phyloP scores from a whole-genome alignment of 495 filamentous ascomycete genomes.

The Penicillium desertorum region DNA sequence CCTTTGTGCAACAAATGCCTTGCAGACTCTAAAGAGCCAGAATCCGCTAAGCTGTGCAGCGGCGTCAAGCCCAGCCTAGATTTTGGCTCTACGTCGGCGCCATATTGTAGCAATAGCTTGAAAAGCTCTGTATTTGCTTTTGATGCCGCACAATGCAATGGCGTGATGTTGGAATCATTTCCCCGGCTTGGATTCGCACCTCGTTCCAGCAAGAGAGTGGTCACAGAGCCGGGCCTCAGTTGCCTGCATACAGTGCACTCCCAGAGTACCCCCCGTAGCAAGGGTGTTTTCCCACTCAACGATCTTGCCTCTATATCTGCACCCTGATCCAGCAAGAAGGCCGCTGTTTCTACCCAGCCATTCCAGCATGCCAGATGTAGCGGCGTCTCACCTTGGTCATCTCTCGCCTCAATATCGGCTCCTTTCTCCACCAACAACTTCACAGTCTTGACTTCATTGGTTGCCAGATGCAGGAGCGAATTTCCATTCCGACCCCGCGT shows the following conservation, averaged over 20 bases:
- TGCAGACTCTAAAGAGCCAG: not conserved
- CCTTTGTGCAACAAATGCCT: not conserved
- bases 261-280: not conserved
- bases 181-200: not conserved
- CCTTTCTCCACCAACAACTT: slow-evolving; percentile 8
- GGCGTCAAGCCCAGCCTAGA: not conserved
- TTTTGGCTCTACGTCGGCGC: not conserved
- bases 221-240: not conserved
- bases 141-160: not conserved
- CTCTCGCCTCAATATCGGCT: not conserved
- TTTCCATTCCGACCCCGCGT: not conserved
- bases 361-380: slow-evolving; percentile 1
- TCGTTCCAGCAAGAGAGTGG: not conserved
- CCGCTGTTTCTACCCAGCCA: not conserved
- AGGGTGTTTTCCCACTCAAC: not conserved
- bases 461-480: not conserved
- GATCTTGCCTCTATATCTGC: slow-evolving; percentile 5
- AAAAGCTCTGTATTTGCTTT: not conserved
- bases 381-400: not conserved
- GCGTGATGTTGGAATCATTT: not conserved
- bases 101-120: slow-evolving; percentile 3
- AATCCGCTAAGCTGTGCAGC: not conserved
- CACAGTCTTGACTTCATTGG: not conserved
- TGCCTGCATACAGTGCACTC: not conserved
- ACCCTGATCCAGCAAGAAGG: not conserved